Percentiles rank a stretch among this genome's conserved stretches.
phyloP scores from a whole-genome alignment of 2,329 filamentous ascomycete species.

The Cladosporium austrohemisphaericum region DNA sequence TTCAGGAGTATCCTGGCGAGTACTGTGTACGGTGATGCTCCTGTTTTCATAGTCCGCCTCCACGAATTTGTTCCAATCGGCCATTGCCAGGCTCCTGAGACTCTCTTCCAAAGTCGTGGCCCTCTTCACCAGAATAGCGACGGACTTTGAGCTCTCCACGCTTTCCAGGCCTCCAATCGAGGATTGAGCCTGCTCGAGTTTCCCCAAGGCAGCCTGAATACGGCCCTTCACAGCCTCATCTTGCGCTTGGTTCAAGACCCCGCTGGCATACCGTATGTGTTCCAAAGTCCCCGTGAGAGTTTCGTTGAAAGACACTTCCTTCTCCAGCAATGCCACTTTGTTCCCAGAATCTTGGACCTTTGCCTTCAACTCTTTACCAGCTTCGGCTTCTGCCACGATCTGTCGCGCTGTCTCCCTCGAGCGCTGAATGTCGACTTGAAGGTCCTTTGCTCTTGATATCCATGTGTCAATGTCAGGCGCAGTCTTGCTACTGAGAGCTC shows the following conservation, averaged over 20 bases:
- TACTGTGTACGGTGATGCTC: conserved; percentile 52
- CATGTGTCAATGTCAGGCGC: conserved; percentile 79
- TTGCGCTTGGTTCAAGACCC: conserved; percentile 46
- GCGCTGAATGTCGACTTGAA: conserved; percentile 79
- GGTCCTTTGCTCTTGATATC: conserved; percentile 77
- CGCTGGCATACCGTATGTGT: conserved; percentile 49
- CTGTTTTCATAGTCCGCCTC: conserved; percentile 55
- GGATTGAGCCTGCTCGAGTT: conserved; percentile 47
- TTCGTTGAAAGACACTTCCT: conserved; percentile 59
- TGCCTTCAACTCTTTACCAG: conserved; percentile 59
- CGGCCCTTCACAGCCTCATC: conserved; percentile 42
- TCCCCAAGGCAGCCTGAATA: conserved; percentile 46
- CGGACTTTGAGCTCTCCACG: conserved; percentile 6
- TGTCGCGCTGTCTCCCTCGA: conserved; percentile 76
- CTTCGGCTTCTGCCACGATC: conserved; percentile 74
- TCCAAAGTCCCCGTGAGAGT: conserved; percentile 49
- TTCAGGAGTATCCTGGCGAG: conserved; percentile 38
- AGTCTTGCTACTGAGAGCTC: conserved; percentile 69
- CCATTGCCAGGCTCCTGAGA: conserved; percentile 63
- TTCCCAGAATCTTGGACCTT: conserved; percentile 59
- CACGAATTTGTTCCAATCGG: conserved; percentile 69
- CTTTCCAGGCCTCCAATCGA: conserved; percentile 57
- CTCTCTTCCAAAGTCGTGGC: conserved; percentile 63
- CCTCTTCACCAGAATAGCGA: conserved; percentile 45
- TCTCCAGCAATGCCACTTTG: conserved; percentile 54